Evolutionary conservation across 441 rosid genomes (phyloP), one percentile per base, ranked within the genome.

Genomic region (Omphalea diandra): DNA sequence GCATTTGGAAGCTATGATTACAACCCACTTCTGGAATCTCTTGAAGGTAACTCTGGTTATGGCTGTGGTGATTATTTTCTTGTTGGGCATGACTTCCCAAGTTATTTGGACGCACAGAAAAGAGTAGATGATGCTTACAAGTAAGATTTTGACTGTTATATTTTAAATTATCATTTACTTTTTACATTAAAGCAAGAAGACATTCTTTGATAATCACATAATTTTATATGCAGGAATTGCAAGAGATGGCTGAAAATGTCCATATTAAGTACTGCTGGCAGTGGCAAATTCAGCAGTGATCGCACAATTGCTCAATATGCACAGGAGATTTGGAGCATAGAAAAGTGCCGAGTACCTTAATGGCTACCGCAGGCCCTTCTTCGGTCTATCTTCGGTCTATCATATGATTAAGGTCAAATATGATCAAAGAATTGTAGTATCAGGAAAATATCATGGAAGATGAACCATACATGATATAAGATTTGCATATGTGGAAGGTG

Each of bases 41-140:
- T 94, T 20, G 98, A 94, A 64, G 97, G 97, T 22, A 85, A 94
- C 81, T 81, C 97, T 24, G 97, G 98, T 62, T 94, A 77, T 52
- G 97, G 98, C 14, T 97, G 90, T 36, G 98, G 98, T 50, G 98
- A 94, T 71, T 94, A 91, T 78, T 94, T 94, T 75, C 89, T 94
- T 50, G 96, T 94, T 62, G 97, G 98, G 33, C 75, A 87, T 65
- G 98, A 94, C 82, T 94, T 94, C 74, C 80, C 94, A 4, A 80
- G 90, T 81, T 94, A 90, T 80, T 76, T 88, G 87, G 97, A 91
- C 49, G 83, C 98, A 62, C 98, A 91, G 78, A 87, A 85, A 74
- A 83, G 80, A 69, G 94, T 90, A 43, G 97, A 94, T 72, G 85
- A 85, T 75, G 89, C 92, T 49, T 94, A 91, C 89, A 90, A 88